These are phyloP conservation scores for Melastoma candidum DNA, from an alignment of 441 rosid species.

Conservation along the genomic window DNA sequence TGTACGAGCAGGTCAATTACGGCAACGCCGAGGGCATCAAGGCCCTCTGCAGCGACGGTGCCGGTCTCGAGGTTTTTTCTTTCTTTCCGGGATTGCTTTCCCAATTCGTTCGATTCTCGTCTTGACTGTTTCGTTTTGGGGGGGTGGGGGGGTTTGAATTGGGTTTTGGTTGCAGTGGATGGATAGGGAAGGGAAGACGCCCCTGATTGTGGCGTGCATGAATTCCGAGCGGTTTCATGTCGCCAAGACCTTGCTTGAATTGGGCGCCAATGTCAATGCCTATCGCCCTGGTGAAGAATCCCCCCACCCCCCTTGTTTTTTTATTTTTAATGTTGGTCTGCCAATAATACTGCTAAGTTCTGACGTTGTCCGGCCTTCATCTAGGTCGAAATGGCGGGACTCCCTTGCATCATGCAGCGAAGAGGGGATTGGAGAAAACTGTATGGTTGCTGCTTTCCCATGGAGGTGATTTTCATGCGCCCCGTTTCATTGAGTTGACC, in stretches of 20 bases:
- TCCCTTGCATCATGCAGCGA: constrained; percentile 93
- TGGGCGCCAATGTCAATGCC: constrained; percentile 76
- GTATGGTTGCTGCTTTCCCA: constrained; percentile 69
- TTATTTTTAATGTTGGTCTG: too few species aligned
- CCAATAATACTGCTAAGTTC: too few species aligned
- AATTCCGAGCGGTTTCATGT: constrained; percentile 47
- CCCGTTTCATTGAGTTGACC: neutral
- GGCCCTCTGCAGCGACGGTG: constrained; percentile 63
- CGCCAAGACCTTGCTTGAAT: constrained; percentile 67
- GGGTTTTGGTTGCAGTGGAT: too few species aligned
- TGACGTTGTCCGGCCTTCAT: too few species aligned
- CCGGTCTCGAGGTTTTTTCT: constrained; percentile 62
- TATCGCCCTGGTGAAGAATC: constrained; percentile 56
- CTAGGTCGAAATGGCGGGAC: constrained; percentile 79
- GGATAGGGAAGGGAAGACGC: constrained; percentile 84
- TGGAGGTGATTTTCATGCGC: constrained; percentile 41
- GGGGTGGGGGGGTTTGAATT: too few species aligned
- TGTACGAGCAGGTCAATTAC: constrained; percentile 63
- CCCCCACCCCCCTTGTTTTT: too few species aligned
- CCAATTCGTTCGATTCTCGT: too few species aligned
- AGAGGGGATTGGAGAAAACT: constrained; percentile 67
- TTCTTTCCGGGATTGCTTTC: too few species aligned
- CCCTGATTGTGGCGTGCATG: constrained; percentile 72
- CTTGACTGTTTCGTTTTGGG: too few species aligned
- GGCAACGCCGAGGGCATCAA: constrained; percentile 74